Conservation (phyloP, 2,329 filamentous ascomycete genomes). For the Cercospora brassicicola region DNA sequence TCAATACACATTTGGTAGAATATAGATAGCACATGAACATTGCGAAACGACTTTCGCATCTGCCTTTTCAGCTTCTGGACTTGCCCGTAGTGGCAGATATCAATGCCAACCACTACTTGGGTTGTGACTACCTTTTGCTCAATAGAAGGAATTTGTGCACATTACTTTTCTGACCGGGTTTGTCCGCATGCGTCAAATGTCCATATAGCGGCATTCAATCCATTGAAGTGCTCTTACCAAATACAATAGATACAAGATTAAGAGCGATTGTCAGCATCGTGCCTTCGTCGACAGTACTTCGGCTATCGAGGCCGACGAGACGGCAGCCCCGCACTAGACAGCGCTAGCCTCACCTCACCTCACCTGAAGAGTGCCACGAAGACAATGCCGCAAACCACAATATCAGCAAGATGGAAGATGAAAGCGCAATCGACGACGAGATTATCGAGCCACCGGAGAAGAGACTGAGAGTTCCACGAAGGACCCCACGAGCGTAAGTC, state of each 20-base stretch:
- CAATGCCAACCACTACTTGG: too few species aligned
- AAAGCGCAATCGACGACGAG: slow-evolving; percentile 1
- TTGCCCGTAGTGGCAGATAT: not conserved
- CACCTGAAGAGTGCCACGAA: not conserved
- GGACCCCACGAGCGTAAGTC: slow-evolving; percentile 20
- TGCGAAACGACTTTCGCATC: not conserved
- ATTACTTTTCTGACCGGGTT: not conserved
- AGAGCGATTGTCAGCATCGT: not conserved
- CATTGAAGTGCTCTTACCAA: not conserved
- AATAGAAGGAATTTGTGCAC: too few species aligned
- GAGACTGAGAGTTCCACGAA: slow-evolving; percentile 13
- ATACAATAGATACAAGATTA: not conserved
- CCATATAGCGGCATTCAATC: not conserved
- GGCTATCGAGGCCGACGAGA: not conserved
- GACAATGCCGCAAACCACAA: not conserved
- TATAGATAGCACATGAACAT: not conserved
- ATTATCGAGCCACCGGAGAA: slow-evolving; percentile 12
- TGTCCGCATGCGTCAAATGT: not conserved
- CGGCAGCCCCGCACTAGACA: not conserved
- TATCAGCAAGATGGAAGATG: not conserved
- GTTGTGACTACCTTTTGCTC: too few species aligned
- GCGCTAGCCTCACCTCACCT: not conserved
- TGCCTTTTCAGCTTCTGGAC: not conserved
- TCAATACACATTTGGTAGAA: not conserved
- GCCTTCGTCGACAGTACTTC: slow-evolving; percentile 2